A percentile compares a stretch with the other conserved stretches of the same genome.
These are phyloP conservation scores for Coprinopsis marcescibilis DNA, from an alignment of 768 basidiomycete species.

Conservation along the genomic window DNA sequence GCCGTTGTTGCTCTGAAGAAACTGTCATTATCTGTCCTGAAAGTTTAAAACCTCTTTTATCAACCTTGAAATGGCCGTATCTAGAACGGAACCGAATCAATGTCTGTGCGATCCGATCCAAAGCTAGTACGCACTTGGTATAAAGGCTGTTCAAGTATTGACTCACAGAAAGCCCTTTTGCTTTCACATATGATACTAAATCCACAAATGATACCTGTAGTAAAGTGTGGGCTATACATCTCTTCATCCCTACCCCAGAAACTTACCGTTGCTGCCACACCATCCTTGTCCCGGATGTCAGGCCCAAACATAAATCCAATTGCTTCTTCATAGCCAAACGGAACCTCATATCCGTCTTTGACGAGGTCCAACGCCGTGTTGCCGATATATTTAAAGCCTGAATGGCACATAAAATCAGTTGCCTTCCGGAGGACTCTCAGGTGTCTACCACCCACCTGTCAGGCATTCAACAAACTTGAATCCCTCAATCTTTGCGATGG, in stretches of 20 bases:
- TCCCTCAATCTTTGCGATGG: slow-evolving; percentile 69
- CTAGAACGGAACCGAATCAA: slow-evolving; percentile 26
- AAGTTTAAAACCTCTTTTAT: neutral
- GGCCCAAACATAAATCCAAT: slow-evolving; percentile 88
- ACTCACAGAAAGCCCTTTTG: slow-evolving; percentile 47
- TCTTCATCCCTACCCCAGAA: neutral
- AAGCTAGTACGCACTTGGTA: slow-evolving; percentile 34
- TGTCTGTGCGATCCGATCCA: neutral
- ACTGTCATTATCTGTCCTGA: neutral
- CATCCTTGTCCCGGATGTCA: slow-evolving; percentile 82
- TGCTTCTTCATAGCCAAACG: slow-evolving; percentile 88
- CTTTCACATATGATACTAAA: slow-evolving; percentile 47
- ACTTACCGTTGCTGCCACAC: slow-evolving; percentile 71
- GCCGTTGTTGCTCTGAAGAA: slow-evolving; percentile 64
- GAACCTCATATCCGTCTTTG: slow-evolving; percentile 60
- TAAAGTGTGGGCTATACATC: neutral
- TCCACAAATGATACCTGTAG: slow-evolving; percentile 63
- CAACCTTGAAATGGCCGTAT: slow-evolving; percentile 75
- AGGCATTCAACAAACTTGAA: slow-evolving; percentile 83
- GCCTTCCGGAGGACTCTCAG: neutral
- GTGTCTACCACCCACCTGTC: slow-evolving; percentile 58
- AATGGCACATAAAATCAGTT: slow-evolving; percentile 8
- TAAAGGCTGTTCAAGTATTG: slow-evolving; percentile 61
- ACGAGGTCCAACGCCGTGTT: slow-evolving; percentile 70
- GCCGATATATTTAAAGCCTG: slow-evolving; percentile 89